Evolutionary conservation across 164 flowering plant genomes (phyloP), one percentile per base, ranked within the genome.

Genomic region (Liquidambar formosana): DNA sequence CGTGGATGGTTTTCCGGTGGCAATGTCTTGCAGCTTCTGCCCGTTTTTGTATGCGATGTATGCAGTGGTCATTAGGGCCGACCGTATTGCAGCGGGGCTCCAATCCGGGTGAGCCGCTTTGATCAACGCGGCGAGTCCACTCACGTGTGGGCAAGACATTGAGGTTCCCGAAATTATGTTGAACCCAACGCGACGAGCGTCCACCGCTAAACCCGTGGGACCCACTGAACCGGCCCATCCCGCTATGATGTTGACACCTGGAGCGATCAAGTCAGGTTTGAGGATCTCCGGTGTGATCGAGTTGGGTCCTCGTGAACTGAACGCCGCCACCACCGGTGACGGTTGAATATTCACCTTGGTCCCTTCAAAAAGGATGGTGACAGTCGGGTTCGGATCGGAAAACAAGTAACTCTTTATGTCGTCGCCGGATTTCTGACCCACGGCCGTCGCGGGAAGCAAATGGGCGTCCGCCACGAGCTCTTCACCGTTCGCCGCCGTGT

Each of bases 61-160:
- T 26, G 90, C 89, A 1, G 93, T 86, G 57, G 90, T 88, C 93
- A 88, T 86, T 8, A 88, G 82, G 4, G 93, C 93, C 3, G 93
- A 86, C 2, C 84, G 63, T 6, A 86, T 82, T 0, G 93, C 90
- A 1, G 88, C 88, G 0, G 93, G 93, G 79, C 90, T 86, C 93
- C 93, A 88, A 0, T 85, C 88, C 0, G 86, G 89, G 53, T 86
- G 93, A 8, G 84, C 89, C 1, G 72, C 86, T 59, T 83, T 82
- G 12, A 88, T 53, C 25, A 88, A 64, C 10, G 86, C 93, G 8
- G 90, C 89, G 1, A 88, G 78, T 27, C 93, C 93, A 63, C 93
- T 88, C 12, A 88, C 89, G 75, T 88, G 93, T 0, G 93, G 93
- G 70, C 93, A 88, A 0, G 93, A 88, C 93, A 88, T 88, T 0